Conservation (phyloP, 2,329 filamentous ascomycete species). For the Stachybotrys chartarum region DNA sequence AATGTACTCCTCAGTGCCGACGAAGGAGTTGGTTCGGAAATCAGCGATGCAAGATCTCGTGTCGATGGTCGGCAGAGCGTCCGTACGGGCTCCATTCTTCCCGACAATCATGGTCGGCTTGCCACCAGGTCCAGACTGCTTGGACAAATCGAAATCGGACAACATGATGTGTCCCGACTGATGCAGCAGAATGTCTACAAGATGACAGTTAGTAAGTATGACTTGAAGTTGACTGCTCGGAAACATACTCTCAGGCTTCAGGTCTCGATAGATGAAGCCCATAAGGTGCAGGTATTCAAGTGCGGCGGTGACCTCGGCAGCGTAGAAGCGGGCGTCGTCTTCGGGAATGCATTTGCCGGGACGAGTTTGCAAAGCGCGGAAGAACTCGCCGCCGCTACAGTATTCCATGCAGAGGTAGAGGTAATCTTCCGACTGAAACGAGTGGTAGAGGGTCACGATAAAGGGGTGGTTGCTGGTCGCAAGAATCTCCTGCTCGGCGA, state of each 20-base stretch:
- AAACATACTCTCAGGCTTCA: conserved; percentile 87
- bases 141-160: conserved; percentile 96
- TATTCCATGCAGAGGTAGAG: conserved; percentile 99
- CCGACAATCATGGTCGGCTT: conserved; percentile 97
- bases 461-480: conserved; percentile 98
- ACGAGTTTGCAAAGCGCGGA: conserved; percentile 89
- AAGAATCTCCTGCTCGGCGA: conserved; percentile 96
- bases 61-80: conserved; percentile 90
- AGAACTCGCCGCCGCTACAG: conserved; percentile 97
- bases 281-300: conserved; percentile 96
- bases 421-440: conserved; percentile 97
- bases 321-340: conserved; percentile 94
- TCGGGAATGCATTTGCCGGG: conserved; percentile 97
- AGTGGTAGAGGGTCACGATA: conserved; percentile 97
- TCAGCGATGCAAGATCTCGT: conserved; percentile 93
- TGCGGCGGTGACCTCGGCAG: conserved; percentile 92
- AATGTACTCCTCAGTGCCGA: conserved; percentile 98
- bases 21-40: conserved; percentile 97
- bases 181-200: conserved; percentile 84
- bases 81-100: conserved; percentile 78
- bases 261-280: conserved; percentile 97
- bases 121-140: conserved; percentile 92
- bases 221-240: no score
- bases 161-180: conserved; percentile 99
- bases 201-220: background rate